phyloP scores from a whole-genome alignment of 805 yeast genomes.

The Zygotorulaspora sp. region DNA sequence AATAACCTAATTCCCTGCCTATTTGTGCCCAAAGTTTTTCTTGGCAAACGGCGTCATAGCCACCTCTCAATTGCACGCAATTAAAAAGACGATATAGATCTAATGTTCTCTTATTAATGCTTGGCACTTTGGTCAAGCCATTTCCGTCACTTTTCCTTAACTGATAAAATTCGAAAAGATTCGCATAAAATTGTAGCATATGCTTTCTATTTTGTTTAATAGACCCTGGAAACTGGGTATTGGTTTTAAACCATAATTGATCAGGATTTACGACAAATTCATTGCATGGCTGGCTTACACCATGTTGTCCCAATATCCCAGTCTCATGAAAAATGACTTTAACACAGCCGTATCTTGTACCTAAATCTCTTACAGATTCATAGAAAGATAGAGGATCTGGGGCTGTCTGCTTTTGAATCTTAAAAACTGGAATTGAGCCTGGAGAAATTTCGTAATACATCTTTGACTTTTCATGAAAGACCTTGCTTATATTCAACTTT shows the following conservation, averaged over 20 bases:
- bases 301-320: background rate
- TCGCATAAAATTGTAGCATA: conserved; percentile 45
- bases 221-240: conserved; percentile 30
- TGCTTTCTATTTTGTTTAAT: conserved; percentile 38
- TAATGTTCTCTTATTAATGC: conserved; percentile 59
- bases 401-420: conserved; percentile 11
- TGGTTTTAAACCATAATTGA: conserved; percentile 25
- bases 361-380: conserved; percentile 22
- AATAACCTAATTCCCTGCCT: conserved; percentile 74
- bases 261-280: conserved; percentile 18
- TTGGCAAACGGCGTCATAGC: conserved; percentile 56
- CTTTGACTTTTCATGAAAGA: conserved; percentile 18
- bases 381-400: conserved; percentile 25
- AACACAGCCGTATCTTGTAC: conserved; percentile 26
- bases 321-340: conserved; percentile 12
- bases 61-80: conserved; percentile 62
- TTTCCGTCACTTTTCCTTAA: conserved; percentile 21
- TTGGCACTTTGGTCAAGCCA: conserved; percentile 47
- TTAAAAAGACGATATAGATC: conserved; percentile 58
- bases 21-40: conserved; percentile 78
- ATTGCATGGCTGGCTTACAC: conserved; percentile 1
- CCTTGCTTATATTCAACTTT: conserved; percentile 1
- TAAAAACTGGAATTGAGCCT: conserved; percentile 26
- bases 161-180: conserved; percentile 42
- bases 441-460: conserved; percentile 16